A percentile compares a stretch with the other conserved stretches of the same genome.
phyloP scores from a whole-genome alignment of 305 asterid genomes.

The Rubia tinctorum region DNA sequence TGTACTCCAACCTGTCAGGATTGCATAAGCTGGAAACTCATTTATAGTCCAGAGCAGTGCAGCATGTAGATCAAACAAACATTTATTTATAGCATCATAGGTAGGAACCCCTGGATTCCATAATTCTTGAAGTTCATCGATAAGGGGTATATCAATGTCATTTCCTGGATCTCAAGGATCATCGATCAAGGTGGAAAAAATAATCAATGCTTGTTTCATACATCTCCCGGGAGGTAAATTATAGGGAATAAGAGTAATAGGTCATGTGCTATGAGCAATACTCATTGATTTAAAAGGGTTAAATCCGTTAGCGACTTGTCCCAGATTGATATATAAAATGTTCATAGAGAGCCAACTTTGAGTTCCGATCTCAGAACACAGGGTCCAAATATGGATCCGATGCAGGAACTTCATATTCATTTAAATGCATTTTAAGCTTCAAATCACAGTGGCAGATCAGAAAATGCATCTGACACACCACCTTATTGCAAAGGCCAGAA shows the following conservation, averaged over 20 bases:
- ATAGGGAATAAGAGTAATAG: not conserved
- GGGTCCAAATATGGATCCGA: too few relatives aligned
- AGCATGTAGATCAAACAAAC: not conserved
- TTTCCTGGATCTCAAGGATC: not conserved
- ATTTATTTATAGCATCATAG: not conserved
- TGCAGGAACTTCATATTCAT: too few relatives aligned
- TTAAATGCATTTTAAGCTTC: too few relatives aligned
- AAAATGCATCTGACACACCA: too few relatives aligned
- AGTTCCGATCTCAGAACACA: too few relatives aligned
- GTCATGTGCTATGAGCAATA: not conserved
- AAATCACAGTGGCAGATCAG: too few relatives aligned
- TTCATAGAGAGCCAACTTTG: too few relatives aligned
- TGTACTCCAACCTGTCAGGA: constrained; percentile 13
- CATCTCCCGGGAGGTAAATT: not conserved
- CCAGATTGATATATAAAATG: too few relatives aligned
- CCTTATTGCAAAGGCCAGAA: too few relatives aligned
- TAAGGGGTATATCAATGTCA: constrained; percentile 8
- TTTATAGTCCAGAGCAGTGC: constrained; percentile 8
- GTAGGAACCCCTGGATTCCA: not conserved
- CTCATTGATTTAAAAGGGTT: not conserved
- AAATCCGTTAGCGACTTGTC: not conserved
- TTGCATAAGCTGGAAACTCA: constrained; percentile 15
- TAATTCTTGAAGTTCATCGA: constrained; percentile 13
- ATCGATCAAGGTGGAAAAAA: not conserved
- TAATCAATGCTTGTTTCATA: constrained; percentile 3